phyloP scores from a whole-genome alignment of 129 eudicot genomes.

The Saposhnikovia divaricata region DNA sequence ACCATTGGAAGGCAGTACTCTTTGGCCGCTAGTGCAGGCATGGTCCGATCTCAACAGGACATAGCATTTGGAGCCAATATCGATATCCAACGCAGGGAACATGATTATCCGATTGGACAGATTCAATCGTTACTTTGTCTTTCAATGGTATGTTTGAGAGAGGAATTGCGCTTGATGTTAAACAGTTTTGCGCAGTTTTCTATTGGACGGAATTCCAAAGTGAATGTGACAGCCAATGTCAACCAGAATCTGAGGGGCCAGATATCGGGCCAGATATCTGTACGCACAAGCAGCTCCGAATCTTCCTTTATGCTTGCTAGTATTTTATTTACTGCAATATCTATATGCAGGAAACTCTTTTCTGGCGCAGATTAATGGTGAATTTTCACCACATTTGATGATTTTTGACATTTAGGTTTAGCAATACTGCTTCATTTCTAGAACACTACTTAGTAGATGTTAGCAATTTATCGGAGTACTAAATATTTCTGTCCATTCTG shows the following conservation, averaged over 20 bases:
- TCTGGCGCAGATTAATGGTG: slow-evolving; percentile 37
- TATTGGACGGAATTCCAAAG: slow-evolving; percentile 69
- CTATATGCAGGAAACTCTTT: slow-evolving; percentile 62
- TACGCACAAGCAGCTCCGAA: slow-evolving; percentile 91
- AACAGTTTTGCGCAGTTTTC: slow-evolving; percentile 68
- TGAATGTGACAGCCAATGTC: slow-evolving; percentile 69
- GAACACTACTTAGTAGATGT: background rate
- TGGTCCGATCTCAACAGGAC: slow-evolving; percentile 60
- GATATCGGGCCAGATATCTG: slow-evolving; percentile 79
- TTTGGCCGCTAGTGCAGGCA: slow-evolving; percentile 68
- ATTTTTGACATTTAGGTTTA: background rate
- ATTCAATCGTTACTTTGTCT: slow-evolving; percentile 56
- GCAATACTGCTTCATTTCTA: background rate
- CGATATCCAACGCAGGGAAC: slow-evolving; percentile 60
- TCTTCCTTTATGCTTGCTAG: slow-evolving; percentile 70
- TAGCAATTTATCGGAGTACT: slow-evolving; percentile 15
- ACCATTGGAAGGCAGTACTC: slow-evolving; percentile 55
- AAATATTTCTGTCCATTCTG: slow-evolving; percentile 10
- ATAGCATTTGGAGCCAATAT: slow-evolving; percentile 80
- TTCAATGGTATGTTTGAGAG: slow-evolving; percentile 71
- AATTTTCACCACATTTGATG: slow-evolving; percentile 48
- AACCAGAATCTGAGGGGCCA: slow-evolving; percentile 82
- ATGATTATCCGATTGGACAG: slow-evolving; percentile 79
- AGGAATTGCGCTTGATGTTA: slow-evolving; percentile 65
- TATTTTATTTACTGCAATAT: slow-evolving; percentile 47